Percentiles rank a stretch among this genome's conserved stretches.
Conservation (phyloP, 2,329 filamentous ascomycete genomes). For the Claviceps maximensis region DNA sequence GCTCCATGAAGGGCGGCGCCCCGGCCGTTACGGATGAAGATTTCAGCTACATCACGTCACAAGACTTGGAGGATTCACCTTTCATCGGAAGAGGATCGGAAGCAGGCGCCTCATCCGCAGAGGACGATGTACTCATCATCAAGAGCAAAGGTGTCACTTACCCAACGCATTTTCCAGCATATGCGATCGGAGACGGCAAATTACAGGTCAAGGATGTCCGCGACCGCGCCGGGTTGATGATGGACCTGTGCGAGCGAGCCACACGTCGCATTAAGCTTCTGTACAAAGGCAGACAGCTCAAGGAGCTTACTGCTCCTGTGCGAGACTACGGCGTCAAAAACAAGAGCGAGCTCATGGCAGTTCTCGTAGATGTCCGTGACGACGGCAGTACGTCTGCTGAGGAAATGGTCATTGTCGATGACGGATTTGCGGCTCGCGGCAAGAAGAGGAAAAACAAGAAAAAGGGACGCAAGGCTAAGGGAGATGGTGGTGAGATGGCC, state of each 20-base stretch:
- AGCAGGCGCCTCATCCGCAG: conserved; percentile 17
- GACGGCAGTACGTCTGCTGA: conserved; percentile 27
- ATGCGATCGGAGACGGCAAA: conserved; percentile 62
- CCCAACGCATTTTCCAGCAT: conserved; percentile 60
- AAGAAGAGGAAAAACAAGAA: conserved; percentile 30
- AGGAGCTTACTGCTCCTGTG: conserved; percentile 45
- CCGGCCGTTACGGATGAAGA: conserved; percentile 61
- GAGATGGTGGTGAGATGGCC: conserved; percentile 27
- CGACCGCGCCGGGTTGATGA: conserved; percentile 52
- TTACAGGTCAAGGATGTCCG: conserved; percentile 53
- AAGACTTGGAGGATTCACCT: conserved; percentile 45
- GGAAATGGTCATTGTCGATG: conserved; percentile 27
- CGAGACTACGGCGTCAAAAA: conserved; percentile 50
- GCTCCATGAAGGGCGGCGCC: conserved; percentile 31
- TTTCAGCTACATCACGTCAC: conserved; percentile 71
- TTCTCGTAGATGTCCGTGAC: conserved; percentile 26
- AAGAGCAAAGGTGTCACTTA: conserved; percentile 55
- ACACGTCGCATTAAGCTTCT: conserved; percentile 48
- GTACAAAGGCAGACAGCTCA: conserved; percentile 60
- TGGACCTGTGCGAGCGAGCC: conserved; percentile 44
- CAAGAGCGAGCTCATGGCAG: conserved; percentile 43
- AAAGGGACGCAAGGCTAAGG: conserved; percentile 24
- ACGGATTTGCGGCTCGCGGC: conserved; percentile 23
- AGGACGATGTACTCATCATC: conserved; percentile 59
- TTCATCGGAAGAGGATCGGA: conserved; percentile 6